Evolutionary conservation across 257 asterid genomes (phyloP).

Genomic region (Verbascum thapsus): DNA sequence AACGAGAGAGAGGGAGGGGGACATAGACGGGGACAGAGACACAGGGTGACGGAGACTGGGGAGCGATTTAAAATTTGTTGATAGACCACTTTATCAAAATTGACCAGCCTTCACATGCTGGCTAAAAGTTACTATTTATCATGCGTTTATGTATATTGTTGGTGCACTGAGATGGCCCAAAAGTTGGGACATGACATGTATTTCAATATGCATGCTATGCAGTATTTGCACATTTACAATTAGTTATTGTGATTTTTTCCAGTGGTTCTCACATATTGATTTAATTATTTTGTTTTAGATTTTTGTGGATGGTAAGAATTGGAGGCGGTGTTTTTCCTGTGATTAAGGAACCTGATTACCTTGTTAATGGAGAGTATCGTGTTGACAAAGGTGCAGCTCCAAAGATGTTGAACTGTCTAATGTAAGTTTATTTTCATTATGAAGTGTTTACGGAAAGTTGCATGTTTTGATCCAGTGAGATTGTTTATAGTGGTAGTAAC

Average conservation of each 20-base stretch:
- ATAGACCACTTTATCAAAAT: slow-evolving; percentile 5
- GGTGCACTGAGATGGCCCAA: not conserved
- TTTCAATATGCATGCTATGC: slow-evolving; percentile 14
- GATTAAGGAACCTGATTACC: slow-evolving; percentile 98
- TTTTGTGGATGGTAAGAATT: slow-evolving; percentile 99
- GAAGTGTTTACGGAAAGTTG: slow-evolving; percentile 10
- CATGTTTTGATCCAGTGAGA: slow-evolving; percentile 12
- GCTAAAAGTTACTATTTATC: not conserved
- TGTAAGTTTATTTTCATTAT: slow-evolving; percentile 58
- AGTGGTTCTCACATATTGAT: slow-evolving; percentile 26
- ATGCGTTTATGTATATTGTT: slow-evolving; percentile 2
- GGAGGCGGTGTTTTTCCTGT: slow-evolving; percentile 98
- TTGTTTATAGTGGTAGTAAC: not conserved
- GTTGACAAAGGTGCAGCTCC: slow-evolving; percentile 99
- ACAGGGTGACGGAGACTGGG: too few species aligned
- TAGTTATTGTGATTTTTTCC: slow-evolving; percentile 8
- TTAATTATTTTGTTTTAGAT: slow-evolving; percentile 48
- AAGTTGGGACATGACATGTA: not conserved
- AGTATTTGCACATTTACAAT: slow-evolving; percentile 2
- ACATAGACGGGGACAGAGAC: too few species aligned
- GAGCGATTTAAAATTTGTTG: not conserved
- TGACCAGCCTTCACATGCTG: not conserved
- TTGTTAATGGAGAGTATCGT: slow-evolving; percentile 97
- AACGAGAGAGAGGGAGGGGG: not conserved
- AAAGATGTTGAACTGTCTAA: slow-evolving; percentile 95